Conservation (phyloP, 2,329 filamentous ascomycete species). For the Aspergillus candidus region DNA sequence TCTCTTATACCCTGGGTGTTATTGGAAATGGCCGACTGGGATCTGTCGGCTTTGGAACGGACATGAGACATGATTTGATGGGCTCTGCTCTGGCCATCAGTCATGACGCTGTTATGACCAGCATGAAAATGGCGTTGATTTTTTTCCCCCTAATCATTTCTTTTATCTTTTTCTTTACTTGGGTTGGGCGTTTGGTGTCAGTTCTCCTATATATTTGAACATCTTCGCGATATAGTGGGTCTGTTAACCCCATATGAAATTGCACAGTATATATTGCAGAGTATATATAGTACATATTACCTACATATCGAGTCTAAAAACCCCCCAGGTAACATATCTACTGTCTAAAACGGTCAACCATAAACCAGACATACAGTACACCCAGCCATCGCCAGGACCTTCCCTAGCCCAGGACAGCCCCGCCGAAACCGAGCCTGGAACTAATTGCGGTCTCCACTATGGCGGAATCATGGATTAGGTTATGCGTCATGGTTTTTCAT, state of each 20-base stretch:
- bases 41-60: too few relatives aligned
- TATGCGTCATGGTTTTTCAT: not conserved
- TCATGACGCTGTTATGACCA: too few relatives aligned
- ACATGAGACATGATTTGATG: too few relatives aligned
- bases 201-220: too few relatives aligned
- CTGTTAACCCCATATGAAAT: too few relatives aligned
- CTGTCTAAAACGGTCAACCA: not conserved
- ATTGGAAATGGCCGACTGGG: too few relatives aligned
- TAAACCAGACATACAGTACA: not conserved
- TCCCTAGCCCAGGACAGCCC: not conserved
- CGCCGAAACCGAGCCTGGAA: conserved; percentile 4
- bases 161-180: conserved; percentile 7
- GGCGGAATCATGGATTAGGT: not conserved
- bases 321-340: too few relatives aligned
- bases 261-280: too few relatives aligned
- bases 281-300: too few relatives aligned
- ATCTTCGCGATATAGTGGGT: conserved; percentile 7
- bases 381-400: not conserved
- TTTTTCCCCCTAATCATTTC: conserved; percentile 5
- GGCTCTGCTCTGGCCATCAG: too few relatives aligned
- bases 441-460: conserved; percentile 7
- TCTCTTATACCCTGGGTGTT: too few relatives aligned
- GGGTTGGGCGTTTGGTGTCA: not conserved
- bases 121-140: not conserved
- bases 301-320: too few relatives aligned